phyloP scores from a whole-genome alignment of 192 early-diverging fungal species.

The Allomyces javanicus region DNA sequence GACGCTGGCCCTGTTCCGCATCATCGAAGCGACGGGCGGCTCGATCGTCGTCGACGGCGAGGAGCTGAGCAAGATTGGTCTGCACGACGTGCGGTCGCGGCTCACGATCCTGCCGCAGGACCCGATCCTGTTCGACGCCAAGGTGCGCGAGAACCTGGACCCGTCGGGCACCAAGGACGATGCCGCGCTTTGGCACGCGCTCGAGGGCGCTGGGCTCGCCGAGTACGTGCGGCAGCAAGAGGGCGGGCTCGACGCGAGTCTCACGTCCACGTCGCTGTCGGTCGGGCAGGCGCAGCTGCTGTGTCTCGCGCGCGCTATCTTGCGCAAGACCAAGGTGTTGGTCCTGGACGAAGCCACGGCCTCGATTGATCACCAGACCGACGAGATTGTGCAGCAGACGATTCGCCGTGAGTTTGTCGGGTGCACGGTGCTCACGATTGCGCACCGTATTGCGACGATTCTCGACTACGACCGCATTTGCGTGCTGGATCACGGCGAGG shows the following conservation, averaged over 20 bases:
- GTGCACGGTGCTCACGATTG: conserved; percentile 6
- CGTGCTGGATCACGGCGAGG: conserved; percentile 48
- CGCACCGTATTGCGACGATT: conserved; percentile 11
- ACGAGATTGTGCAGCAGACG: conserved; percentile 7
- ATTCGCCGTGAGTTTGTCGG: conserved; percentile 2
- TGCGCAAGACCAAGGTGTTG: conserved; percentile 25
- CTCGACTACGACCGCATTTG: conserved; percentile 45
- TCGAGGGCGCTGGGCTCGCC: conserved; percentile 15
- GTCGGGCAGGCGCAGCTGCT: conserved; percentile 30
- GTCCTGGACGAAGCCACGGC: conserved; percentile 40
- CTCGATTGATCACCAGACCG: conserved; percentile 20
- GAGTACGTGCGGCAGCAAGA: conserved; percentile 14
- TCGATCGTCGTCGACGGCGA: neutral
- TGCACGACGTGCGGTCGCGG: conserved; percentile 3
- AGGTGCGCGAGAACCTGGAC: conserved; percentile 14
- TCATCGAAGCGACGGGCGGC: conserved; percentile 5
- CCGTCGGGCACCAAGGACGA: conserved; percentile 4
- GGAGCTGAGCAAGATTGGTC: neutral
- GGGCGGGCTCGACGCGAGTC: conserved; percentile 9
- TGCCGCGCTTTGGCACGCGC: conserved; percentile 17
- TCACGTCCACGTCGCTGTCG: conserved; percentile 12
- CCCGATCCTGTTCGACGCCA: conserved; percentile 29
- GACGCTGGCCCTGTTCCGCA: neutral
- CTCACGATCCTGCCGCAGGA: conserved; percentile 33
- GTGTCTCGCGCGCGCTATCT: conserved; percentile 32